A percentile compares a stretch with the other conserved stretches of the same genome.
Evolutionary conservation across 2,329 filamentous ascomycete species (phyloP).

Genomic region (Diaporthe vexans): DNA sequence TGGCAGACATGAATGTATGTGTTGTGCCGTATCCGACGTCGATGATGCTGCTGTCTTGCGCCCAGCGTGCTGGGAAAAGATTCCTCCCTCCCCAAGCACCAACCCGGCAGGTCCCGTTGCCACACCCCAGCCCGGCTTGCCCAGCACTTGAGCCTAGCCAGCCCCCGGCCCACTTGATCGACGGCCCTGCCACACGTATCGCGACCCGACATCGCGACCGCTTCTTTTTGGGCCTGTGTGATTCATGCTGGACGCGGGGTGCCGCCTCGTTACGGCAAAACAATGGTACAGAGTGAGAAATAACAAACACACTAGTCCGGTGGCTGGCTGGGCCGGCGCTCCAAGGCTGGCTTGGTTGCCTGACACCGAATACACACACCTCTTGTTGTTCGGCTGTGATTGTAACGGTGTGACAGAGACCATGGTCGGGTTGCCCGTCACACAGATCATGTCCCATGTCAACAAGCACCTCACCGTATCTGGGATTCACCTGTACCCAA

Average conservation of each 20-base stretch:
- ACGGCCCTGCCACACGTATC: slow-evolving; percentile 24
- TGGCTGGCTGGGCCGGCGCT: not conserved
- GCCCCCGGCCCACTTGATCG: slow-evolving; percentile 32
- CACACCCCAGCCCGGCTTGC: not conserved
- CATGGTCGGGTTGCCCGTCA: slow-evolving; percentile 8
- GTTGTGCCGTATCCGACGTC: slow-evolving; percentile 3
- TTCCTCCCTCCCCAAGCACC: slow-evolving; percentile 1
- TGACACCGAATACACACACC: not conserved
- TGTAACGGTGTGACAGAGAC: slow-evolving; percentile 27
- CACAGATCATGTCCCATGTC: slow-evolving; percentile 3
- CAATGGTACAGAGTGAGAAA: not conserved
- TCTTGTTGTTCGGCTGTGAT: slow-evolving; percentile 11
- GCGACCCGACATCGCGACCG: slow-evolving; percentile 32
- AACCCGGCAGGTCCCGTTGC: slow-evolving; percentile 15
- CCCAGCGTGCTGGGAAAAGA: not conserved
- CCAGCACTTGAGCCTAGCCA: slow-evolving; percentile 10
- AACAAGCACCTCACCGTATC: not conserved
- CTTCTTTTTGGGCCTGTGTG: not conserved
- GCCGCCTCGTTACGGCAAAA: not conserved
- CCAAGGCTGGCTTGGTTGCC: slow-evolving; percentile 14
- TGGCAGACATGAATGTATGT: not conserved
- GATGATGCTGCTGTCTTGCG: not conserved
- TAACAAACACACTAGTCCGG: slow-evolving; percentile 18
- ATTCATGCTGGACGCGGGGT: slow-evolving; percentile 30
- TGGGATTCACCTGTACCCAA: not conserved